Conservation (phyloP, 371 early-diverging fungal species). For the Rhizomucor miehei region DNA sequence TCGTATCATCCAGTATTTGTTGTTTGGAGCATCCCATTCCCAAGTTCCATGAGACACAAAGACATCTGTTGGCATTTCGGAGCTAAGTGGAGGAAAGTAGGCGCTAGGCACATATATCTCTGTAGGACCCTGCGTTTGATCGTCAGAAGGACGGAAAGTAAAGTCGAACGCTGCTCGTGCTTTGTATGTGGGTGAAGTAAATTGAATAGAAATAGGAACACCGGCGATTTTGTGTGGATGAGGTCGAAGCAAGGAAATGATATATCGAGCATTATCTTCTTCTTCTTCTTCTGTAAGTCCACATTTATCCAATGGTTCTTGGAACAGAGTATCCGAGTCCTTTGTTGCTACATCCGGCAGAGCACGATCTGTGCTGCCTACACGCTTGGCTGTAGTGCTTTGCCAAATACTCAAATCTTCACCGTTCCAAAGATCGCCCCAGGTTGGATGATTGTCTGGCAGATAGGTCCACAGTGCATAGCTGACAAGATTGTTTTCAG, state of each 20-base stretch:
- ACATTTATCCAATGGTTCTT: background rate
- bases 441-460: conserved; percentile 52
- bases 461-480: conserved; percentile 70
- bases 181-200: conserved; percentile 25
- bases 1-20: conserved; percentile 17
- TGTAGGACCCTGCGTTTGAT: conserved; percentile 20
- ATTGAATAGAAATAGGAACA: conserved; percentile 23
- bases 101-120: conserved; percentile 42
- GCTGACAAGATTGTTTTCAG: conserved; percentile 60
- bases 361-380: background rate
- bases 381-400: background rate
- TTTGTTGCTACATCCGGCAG: background rate
- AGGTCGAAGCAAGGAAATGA: conserved; percentile 36
- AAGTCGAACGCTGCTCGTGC: conserved; percentile 22
- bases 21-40: conserved; percentile 1
- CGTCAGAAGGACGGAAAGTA: conserved; percentile 6
- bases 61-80: conserved; percentile 7
- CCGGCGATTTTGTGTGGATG: conserved; percentile 33
- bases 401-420: conserved; percentile 65
- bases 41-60: conserved; percentile 11
- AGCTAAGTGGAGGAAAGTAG: conserved; percentile 28
- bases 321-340: conserved; percentile 9
- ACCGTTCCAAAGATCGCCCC: conserved; percentile 76
- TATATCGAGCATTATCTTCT: conserved; percentile 21
- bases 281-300: background rate